Evolutionary conservation across 2,329 filamentous ascomycete species (phyloP).

Genomic region (Fusarium beomiforme): DNA sequence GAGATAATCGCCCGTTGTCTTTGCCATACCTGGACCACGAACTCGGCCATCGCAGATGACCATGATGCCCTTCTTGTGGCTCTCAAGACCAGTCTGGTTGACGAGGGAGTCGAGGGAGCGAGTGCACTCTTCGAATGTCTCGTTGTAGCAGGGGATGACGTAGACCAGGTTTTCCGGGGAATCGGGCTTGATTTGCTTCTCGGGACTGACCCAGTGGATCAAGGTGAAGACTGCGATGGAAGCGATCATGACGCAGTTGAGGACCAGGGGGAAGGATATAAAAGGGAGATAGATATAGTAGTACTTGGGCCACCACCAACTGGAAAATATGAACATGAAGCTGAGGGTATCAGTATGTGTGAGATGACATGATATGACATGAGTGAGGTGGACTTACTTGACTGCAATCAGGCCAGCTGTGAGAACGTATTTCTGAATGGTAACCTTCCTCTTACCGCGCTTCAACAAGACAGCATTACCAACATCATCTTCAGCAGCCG

Average conservation of each 20-base stretch:
- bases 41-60: background rate
- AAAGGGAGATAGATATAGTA: background rate
- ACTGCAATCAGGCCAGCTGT: background rate
- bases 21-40: background rate
- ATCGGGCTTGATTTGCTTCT: background rate
- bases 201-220: background rate
- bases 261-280: background rate
- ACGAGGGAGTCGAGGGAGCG: background rate
- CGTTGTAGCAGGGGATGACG: background rate
- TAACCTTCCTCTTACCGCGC: background rate
- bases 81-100: background rate
- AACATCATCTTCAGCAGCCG: background rate
- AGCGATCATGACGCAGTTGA: background rate
- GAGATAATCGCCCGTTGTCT: background rate
- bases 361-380: rapidly evolving
- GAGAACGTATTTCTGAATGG: background rate
- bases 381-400: background rate
- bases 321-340: background rate
- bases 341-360: background rate
- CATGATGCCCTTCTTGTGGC: background rate
- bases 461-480: background rate
- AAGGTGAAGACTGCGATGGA: background rate
- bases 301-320: background rate
- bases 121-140: background rate
- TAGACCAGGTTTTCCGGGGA: background rate